Percentiles rank a stretch among this genome's conserved stretches.
Evolutionary conservation across 257 asterid genomes (phyloP).

Genomic region (Nicotiana otophora): DNA sequence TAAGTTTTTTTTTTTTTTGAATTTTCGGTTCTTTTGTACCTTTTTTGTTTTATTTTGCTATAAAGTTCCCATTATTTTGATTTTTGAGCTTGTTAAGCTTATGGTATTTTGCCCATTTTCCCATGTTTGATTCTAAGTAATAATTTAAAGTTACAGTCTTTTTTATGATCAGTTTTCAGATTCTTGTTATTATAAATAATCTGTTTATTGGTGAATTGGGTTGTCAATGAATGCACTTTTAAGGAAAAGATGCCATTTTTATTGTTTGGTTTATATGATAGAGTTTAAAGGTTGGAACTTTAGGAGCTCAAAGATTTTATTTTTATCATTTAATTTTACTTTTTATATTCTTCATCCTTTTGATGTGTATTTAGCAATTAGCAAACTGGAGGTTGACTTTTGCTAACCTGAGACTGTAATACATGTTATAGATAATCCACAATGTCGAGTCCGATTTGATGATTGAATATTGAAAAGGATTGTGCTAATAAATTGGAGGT

Average conservation of each 20-base stretch:
- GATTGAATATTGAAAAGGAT: not conserved
- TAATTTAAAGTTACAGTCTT: not conserved
- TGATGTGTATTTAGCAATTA: not conserved
- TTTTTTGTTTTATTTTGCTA: not conserved
- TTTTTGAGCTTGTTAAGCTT: not conserved
- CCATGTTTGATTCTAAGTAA: not conserved
- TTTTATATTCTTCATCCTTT: not conserved
- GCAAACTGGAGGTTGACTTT: not conserved
- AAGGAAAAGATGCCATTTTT: not conserved
- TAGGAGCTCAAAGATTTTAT: not conserved
- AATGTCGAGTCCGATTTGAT: not conserved
- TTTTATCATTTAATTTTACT: not conserved
- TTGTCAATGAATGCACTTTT: not conserved
- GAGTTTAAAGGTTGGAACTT: not conserved
- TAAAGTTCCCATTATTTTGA: not conserved
- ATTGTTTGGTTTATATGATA: not conserved
- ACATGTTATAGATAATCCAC: not conserved
- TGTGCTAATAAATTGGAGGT: not conserved
- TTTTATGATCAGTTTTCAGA: not conserved
- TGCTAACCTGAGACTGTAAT: not conserved
- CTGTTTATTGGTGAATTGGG: not conserved
- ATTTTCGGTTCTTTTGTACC: not conserved
- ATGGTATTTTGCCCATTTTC: not conserved
- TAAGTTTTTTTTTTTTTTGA: slow-evolving; percentile 22
- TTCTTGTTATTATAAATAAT: not conserved